Evolutionary conservation across 169 alveolate species (phyloP).

Genomic region (Eimeria maxima): DNA sequence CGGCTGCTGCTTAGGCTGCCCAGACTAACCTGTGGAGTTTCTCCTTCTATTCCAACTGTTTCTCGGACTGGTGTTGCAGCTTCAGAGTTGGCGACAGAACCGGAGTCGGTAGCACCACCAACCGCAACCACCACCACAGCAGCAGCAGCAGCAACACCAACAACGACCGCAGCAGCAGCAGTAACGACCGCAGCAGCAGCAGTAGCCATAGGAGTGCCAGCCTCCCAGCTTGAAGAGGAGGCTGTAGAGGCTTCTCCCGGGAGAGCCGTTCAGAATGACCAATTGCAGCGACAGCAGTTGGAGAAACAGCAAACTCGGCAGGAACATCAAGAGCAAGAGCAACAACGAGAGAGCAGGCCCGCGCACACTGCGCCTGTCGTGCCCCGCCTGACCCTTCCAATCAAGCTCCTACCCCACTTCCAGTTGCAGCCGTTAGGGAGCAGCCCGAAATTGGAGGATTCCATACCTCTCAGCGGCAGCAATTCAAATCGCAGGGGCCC

Average conservation of each 20-base stretch:
- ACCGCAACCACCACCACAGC: not conserved
- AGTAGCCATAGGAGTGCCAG: not conserved
- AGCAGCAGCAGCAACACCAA: not conserved
- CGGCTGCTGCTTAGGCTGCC: conserved; percentile 60
- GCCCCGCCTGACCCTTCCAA: conserved; percentile 60
- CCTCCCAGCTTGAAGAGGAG: not conserved
- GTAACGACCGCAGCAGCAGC: not conserved
- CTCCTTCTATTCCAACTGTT: not conserved
- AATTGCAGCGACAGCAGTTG: not conserved
- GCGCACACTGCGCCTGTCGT: conserved; percentile 26
- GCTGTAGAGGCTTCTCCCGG: not conserved
- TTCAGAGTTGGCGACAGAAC: not conserved
- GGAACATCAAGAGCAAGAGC: conserved; percentile 6
- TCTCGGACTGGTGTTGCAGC: conserved; percentile 1
- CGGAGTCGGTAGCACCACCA: not conserved
- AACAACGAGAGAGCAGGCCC: not conserved
- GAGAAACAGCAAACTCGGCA: not conserved
- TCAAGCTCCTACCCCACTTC: conserved; percentile 19
- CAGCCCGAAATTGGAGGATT: not conserved
- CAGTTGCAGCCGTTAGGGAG: conserved; percentile 41
- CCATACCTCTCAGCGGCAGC: not conserved
- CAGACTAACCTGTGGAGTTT: not conserved
- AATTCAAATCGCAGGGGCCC: not conserved
- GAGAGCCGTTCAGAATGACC: not conserved
- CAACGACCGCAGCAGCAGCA: not conserved